phyloP scores from a whole-genome alignment of 2,329 filamentous ascomycete species.

The Hortaea werneckii region DNA sequence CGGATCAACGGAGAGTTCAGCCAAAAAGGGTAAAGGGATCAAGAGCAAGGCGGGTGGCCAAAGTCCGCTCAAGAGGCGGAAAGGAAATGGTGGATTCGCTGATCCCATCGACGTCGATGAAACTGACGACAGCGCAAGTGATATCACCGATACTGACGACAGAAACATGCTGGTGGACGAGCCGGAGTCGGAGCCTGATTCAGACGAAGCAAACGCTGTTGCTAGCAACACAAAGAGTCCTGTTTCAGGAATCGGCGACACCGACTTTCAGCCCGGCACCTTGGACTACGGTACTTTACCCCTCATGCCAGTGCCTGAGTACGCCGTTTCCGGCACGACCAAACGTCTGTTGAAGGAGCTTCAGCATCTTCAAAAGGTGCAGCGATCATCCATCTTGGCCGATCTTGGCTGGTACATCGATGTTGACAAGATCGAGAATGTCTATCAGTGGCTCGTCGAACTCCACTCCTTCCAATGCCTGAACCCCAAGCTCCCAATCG shows the following conservation, averaged over 20 bases:
- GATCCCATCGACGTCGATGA: slow-evolving; percentile 30
- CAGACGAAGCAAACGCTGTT: neutral
- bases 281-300: slow-evolving; percentile 54
- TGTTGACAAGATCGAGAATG: slow-evolving; percentile 53
- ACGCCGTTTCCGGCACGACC: slow-evolving; percentile 53
- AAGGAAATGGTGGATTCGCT: slow-evolving; percentile 16
- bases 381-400: slow-evolving; percentile 49
- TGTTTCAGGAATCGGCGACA: neutral
- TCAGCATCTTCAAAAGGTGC: slow-evolving; percentile 51
- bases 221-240: neutral
- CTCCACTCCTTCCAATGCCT: slow-evolving; percentile 60
- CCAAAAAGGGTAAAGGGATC: neutral
- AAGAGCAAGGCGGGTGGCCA: neutral
- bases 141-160: slow-evolving; percentile 42
- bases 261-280: slow-evolving; percentile 19
- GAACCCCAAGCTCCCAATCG: slow-evolving; percentile 49
- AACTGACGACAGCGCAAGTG: slow-evolving; percentile 35
- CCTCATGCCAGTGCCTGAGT: slow-evolving; percentile 53
- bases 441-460: slow-evolving; percentile 88
- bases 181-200: slow-evolving; percentile 2
- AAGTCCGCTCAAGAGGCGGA: slow-evolving; percentile 13
- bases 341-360: slow-evolving; percentile 57
- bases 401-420: slow-evolving; percentile 80
- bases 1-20: no score
- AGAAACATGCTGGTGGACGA: slow-evolving; percentile 28